Evolutionary conservation across 306 rosid genomes (phyloP).

Genomic region (Styphnolobium japonicum): DNA sequence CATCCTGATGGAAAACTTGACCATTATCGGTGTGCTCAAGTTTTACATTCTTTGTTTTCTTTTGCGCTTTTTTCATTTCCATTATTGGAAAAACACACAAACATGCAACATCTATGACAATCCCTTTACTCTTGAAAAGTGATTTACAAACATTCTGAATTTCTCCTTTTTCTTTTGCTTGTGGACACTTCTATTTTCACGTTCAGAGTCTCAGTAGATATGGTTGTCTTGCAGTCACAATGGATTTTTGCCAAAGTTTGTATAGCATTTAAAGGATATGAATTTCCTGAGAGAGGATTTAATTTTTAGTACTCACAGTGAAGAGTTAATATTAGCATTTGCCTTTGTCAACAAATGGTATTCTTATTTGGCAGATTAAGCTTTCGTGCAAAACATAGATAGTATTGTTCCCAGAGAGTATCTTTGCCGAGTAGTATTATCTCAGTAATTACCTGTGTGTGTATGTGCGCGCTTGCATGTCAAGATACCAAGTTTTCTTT

Average conservation of each 20-base stretch:
- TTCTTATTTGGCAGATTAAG: slow-evolving; percentile 12
- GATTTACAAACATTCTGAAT: background rate
- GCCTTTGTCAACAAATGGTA: background rate
- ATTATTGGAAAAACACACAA: background rate
- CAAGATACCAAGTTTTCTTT: background rate
- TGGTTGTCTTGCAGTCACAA: slow-evolving; percentile 62
- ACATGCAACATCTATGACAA: background rate
- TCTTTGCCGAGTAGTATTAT: background rate
- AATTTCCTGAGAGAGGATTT: slow-evolving; percentile 87
- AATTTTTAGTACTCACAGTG: slow-evolving; percentile 81
- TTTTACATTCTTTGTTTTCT: slow-evolving; percentile 1
- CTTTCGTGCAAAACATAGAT: background rate
- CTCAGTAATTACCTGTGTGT: background rate
- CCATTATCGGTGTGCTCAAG: background rate
- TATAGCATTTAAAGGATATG: slow-evolving; percentile 75
- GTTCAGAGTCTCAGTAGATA: slow-evolving; percentile 15
- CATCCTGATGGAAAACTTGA: slow-evolving; percentile 75
- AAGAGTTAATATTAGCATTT: slow-evolving; percentile 59
- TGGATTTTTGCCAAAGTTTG: slow-evolving; percentile 73
- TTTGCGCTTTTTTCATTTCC: background rate
- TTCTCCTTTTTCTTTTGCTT: background rate
- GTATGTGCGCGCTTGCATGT: background rate
- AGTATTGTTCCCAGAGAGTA: background rate
- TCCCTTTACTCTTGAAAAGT: background rate
- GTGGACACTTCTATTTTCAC: slow-evolving; percentile 16